Conservation (phyloP, 805 yeast species). For the Saturnispora zaruensis region DNA sequence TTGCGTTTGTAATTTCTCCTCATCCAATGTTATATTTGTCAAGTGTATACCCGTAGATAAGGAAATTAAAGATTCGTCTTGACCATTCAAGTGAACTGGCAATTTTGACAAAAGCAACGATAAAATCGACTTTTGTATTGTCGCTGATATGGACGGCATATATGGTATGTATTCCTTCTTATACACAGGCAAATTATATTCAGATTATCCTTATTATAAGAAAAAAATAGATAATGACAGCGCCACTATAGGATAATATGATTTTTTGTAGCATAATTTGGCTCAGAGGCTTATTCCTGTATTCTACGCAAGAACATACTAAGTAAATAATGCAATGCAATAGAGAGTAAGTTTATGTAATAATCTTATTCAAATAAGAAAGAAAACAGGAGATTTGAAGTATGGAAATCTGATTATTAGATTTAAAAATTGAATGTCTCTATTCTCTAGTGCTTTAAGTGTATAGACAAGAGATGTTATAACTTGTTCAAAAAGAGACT, state of each 20-base stretch:
- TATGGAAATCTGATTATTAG: too few relatives aligned
- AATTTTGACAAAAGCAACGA: conserved; percentile 11
- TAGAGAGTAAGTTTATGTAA: too few relatives aligned
- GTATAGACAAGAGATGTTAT: too few relatives aligned
- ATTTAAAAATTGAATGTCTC: too few relatives aligned
- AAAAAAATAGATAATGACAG: neutral
- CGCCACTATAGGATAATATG: neutral
- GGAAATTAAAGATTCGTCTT: conserved; percentile 9
- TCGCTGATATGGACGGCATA: conserved; percentile 13
- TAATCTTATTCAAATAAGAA: too few relatives aligned
- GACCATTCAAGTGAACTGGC: conserved; percentile 12
- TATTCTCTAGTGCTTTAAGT: too few relatives aligned
- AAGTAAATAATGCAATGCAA: too few relatives aligned
- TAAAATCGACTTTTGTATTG: conserved; percentile 12
- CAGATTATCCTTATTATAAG: neutral
- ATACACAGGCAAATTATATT: neutral
- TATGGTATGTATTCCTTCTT: neutral
- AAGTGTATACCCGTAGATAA: conserved; percentile 9
- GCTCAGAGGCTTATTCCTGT: neutral
- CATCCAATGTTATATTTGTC: conserved; percentile 12
- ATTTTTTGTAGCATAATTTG: neutral
- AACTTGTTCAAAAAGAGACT: too few relatives aligned
- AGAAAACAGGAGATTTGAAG: too few relatives aligned
- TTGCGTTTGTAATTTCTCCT: conserved; percentile 11
- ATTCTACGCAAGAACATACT: neutral